These are phyloP conservation scores for Penicillium sp. DNA, from an alignment of 2,329 filamentous ascomycete genomes.

Conservation along the genomic window DNA sequence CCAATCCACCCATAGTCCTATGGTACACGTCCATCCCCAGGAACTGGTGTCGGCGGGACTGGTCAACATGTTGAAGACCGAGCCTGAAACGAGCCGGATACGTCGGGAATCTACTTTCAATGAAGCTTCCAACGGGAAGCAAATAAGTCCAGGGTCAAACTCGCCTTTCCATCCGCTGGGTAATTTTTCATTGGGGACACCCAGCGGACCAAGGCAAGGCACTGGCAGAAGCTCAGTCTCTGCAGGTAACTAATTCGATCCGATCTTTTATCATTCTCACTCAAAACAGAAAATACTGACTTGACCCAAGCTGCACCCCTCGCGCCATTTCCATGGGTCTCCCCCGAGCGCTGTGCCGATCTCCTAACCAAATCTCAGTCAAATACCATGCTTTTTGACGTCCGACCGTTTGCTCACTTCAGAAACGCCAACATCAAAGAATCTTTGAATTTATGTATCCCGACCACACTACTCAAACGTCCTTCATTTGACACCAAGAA, in stretches of 20 bases:
- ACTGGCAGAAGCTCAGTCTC: constrained; percentile 1
- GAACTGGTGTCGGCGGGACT: constrained; percentile 85
- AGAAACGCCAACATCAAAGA: constrained; percentile 71
- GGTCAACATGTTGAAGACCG: constrained; percentile 63
- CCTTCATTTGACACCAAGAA: constrained; percentile 88
- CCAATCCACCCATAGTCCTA: constrained; percentile 61
- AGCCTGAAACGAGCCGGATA: constrained; percentile 21
- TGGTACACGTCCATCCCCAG: constrained; percentile 41
- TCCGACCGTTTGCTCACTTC: constrained; percentile 84
- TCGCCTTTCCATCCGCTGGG: constrained; percentile 3
- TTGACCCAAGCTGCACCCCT: background rate
- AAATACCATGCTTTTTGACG: constrained; percentile 73
- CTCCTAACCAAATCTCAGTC: constrained; percentile 56
- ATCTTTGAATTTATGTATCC: constrained; percentile 92
- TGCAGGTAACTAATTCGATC: constrained; percentile 4
- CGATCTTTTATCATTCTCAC: background rate
- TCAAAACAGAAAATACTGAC: constrained; percentile 5
- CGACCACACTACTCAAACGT: constrained; percentile 88
- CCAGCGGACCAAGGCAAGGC: background rate
- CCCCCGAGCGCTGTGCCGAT: constrained; percentile 57
- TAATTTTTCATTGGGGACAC: background rate
- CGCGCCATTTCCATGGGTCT: constrained; percentile 44
- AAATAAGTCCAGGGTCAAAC: constrained; percentile 3
- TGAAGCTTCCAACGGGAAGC: constrained; percentile 16
- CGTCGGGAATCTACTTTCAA: constrained; percentile 22